A percentile compares a stretch with the other conserved stretches of the same genome.
These are phyloP conservation scores for Crithidia expoeki DNA, from an alignment of 208 protist genomes.

Conservation along the genomic window DNA sequence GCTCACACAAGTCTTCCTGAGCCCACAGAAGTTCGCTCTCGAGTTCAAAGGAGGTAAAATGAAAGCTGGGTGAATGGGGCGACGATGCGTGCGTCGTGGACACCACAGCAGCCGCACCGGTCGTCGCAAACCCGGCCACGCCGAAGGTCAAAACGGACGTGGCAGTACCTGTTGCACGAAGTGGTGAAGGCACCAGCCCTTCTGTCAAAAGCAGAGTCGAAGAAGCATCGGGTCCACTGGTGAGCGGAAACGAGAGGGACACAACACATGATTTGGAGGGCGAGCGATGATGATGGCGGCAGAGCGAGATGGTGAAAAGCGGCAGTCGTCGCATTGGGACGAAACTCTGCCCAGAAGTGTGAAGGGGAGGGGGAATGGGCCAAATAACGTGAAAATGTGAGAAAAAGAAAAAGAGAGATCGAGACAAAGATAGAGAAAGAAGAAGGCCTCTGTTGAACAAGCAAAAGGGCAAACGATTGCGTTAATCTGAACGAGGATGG, in stretches of 20 bases:
- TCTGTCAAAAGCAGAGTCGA: too few species aligned
- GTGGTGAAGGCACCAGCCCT: too few species aligned
- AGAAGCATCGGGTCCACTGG: too few species aligned
- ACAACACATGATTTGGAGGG: not conserved
- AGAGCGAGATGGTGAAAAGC: not conserved
- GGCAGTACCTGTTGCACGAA: not conserved
- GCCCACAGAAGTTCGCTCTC: constrained; percentile 30
- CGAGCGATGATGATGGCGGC: not conserved
- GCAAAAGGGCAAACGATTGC: too few species aligned
- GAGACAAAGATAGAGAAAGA: too few species aligned
- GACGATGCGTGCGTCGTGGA: not conserved
- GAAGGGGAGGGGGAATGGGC: not conserved
- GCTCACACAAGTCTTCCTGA: constrained; percentile 17
- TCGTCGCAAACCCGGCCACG: not conserved
- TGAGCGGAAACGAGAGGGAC: not conserved
- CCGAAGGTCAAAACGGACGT: not conserved
- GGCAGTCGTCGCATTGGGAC: constrained; percentile 4
- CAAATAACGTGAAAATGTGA: too few species aligned
- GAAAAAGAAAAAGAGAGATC: too few species aligned
- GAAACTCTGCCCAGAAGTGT: not conserved
- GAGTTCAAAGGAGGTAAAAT: constrained; percentile 30
- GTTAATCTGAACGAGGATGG: too few species aligned
- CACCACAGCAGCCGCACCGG: not conserved
- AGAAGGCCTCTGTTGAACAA: too few species aligned
- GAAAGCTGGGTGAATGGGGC: not conserved